Percentiles rank a stretch among this genome's conserved stretches.
These are phyloP conservation scores for Coniochaeta sp. DNA, from an alignment of 2,329 filamentous ascomycete species.

Conservation along the genomic window DNA sequence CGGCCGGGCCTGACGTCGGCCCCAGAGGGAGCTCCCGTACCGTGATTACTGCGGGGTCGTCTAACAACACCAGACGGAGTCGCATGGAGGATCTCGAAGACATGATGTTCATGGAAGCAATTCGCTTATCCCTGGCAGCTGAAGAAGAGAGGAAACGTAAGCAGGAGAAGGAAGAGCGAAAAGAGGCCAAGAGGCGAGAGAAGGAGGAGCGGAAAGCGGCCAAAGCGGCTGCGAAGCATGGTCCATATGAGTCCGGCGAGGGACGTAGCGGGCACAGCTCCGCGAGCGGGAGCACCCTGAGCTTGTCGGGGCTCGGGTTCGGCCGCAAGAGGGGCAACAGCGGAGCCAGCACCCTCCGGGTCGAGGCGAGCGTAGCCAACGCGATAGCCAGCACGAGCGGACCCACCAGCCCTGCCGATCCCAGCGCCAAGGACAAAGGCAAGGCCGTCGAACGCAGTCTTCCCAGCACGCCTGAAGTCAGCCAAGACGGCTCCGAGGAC, in stretches of 20 bases:
- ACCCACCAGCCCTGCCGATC: constrained; percentile 22
- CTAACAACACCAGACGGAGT: constrained; percentile 25
- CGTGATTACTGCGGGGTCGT: constrained; percentile 10
- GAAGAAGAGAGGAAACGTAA: constrained; percentile 90
- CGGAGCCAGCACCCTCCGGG: constrained; percentile 49
- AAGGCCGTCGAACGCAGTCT: constrained; percentile 58
- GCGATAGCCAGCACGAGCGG: constrained; percentile 28
- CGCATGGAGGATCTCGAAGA: constrained; percentile 88
- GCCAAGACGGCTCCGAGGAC: constrained; percentile 8
- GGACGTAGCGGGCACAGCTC: constrained; percentile 35
- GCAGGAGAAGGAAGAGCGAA: constrained; percentile 71
- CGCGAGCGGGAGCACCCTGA: constrained; percentile 58
- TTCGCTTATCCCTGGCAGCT: constrained; percentile 79
- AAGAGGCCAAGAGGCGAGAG: constrained; percentile 77
- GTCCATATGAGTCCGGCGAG: constrained; percentile 30
- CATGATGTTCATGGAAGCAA: constrained; percentile 98
- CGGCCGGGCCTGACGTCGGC: constrained; percentile 25
- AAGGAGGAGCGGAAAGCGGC: constrained; percentile 77
- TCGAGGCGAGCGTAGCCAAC: constrained; percentile 45
- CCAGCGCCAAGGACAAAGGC: constrained; percentile 47
- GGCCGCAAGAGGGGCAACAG: constrained; percentile 55
- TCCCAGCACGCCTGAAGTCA: constrained; percentile 16
- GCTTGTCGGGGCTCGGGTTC: constrained; percentile 52
- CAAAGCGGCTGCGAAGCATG: constrained; percentile 48
- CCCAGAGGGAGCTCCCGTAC: constrained; percentile 22